Evolutionary conservation across 306 rosid species (phyloP).

Genomic region (Gastrolobium villosum): DNA sequence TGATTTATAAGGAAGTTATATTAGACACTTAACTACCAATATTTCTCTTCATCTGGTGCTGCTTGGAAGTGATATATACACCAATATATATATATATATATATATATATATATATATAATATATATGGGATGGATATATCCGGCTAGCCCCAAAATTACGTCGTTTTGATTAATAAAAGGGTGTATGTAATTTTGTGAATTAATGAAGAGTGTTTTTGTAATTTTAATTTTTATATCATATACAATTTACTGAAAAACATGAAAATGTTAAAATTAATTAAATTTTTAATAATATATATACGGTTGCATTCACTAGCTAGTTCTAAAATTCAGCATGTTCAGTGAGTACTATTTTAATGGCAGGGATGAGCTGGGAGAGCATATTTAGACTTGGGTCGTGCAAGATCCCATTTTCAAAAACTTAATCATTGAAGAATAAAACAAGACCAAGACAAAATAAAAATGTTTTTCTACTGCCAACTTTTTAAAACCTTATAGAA

Average conservation of each 20-base stretch:
- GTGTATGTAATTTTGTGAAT: too few species aligned
- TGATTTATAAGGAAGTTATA: background rate
- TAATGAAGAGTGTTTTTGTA: too few species aligned
- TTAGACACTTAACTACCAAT: background rate
- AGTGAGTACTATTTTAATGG: conserved; percentile 41
- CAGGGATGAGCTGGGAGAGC: conserved; percentile 75
- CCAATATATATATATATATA: too few species aligned
- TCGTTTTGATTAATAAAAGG: too few species aligned
- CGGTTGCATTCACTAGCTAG: conserved; percentile 19
- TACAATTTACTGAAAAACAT: conserved; percentile 3
- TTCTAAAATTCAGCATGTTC: background rate
- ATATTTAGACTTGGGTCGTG: conserved; percentile 63
- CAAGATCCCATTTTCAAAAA: conserved; percentile 71
- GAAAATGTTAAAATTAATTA: conserved; percentile 39
- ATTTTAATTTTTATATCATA: too few species aligned
- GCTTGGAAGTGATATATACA: background rate
- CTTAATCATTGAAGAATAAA: conserved; percentile 77
- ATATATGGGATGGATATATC: too few species aligned
- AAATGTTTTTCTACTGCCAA: conserved; percentile 33
- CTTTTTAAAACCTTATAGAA: conserved; percentile 50
- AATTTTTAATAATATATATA: background rate
- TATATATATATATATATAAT: too few species aligned
- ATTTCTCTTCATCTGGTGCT: background rate
- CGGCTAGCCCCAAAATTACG: too few species aligned
- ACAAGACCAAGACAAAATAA: conserved; percentile 82